A percentile compares a stretch with the other conserved stretches of the same genome.
phyloP scores from a whole-genome alignment of 441 rosid genomes.

The Adansonia grandidieri region DNA sequence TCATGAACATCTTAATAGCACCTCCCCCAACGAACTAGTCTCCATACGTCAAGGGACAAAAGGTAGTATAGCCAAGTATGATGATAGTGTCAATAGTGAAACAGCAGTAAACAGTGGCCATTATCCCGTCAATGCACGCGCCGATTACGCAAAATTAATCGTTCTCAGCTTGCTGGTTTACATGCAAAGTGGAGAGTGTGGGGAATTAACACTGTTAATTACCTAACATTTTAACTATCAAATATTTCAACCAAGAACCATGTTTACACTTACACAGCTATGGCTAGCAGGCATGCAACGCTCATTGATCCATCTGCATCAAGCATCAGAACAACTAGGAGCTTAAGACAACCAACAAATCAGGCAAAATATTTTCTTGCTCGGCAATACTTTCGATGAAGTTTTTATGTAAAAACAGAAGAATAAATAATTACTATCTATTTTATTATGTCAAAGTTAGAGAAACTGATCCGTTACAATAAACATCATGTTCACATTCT shows the following conservation, averaged over 20 bases:
- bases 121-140: background rate
- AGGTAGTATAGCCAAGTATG: no score
- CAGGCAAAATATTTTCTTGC: background rate
- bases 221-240: background rate
- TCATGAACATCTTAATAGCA: background rate
- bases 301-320: background rate
- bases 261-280: background rate
- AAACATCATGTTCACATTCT: conserved; percentile 6
- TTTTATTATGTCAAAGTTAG: background rate
- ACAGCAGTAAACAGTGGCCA: background rate
- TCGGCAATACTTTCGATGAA: background rate
- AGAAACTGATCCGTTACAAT: background rate
- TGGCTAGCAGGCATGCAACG: no score
- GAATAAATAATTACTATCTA: background rate
- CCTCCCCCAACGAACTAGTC: background rate
- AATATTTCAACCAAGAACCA: conserved; percentile 9
- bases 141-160: background rate
- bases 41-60: background rate
- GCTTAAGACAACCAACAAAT: background rate
- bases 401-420: background rate
- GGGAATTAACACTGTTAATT: background rate
- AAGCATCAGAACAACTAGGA: background rate
- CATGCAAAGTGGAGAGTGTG: background rate
- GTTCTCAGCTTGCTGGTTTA: background rate
- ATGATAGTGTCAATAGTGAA: background rate